Evolutionary conservation across 495 filamentous ascomycete genomes (phyloP), one percentile per base, ranked within the genome.

Genomic region (Rhizodiscina lignyota): DNA sequence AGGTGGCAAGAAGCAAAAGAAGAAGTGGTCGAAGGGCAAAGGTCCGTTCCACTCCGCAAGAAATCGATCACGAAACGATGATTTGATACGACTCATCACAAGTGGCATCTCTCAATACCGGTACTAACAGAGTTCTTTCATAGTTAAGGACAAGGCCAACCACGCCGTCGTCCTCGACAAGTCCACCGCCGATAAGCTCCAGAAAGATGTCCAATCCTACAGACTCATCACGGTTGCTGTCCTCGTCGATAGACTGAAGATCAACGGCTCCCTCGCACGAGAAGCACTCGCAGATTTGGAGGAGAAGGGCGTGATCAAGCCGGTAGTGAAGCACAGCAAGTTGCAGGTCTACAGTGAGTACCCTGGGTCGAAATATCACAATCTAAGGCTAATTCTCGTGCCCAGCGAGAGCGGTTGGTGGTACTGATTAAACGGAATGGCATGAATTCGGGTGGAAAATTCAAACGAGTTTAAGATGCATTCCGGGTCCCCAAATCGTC

Each of bases 11-110:
- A 93, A 92, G 71, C 82, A 87, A 61, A 93, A 94, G 83, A 96
- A 96, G 83, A 93, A 94, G 87, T 94, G 87, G 87, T 94, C 86
- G 51, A 97, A 94, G 83, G 91, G 84, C 65, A 94, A 94, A 75
- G 81, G 81, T 85, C 75, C 51, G 68, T 60, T 24, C 38, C 10
- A 20, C 35, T 24, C n/a, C 34, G 18, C 23, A 38, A n/a, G n/a
- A n/a, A n/a, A n/a, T n/a, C n/a, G n/a, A n/a, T n/a, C n/a, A 38
- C 35, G n/a, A 15, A 31, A 21, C 24, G 2, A 34, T 6, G 8
- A 34, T 11, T 12, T 5, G 2, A 26, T 19, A 26, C 29, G 18
- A 19, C 17, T 10, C 24, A 19, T 31, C 21, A 12, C 13, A 11
- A 49, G 12, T 12, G 12, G 35, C 21, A 38, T 36, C 41, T 41